Evolutionary conservation across 2,329 filamentous ascomycete genomes (phyloP).

Genomic region (Beauveria varroae): DNA sequence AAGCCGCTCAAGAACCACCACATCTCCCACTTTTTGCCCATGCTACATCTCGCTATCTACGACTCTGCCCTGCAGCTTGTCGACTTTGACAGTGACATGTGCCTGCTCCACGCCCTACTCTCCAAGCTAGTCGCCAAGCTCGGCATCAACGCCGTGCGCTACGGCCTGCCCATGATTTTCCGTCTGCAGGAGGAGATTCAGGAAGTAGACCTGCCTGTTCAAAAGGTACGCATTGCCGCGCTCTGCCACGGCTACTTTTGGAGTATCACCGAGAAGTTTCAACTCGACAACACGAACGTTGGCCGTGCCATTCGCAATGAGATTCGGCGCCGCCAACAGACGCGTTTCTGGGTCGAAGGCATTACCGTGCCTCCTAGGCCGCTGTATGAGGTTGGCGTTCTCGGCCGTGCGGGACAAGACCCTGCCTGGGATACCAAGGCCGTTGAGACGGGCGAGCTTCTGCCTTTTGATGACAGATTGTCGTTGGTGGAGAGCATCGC

Average conservation of each 20-base stretch:
- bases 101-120: conserved; percentile 70
- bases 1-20: conserved; percentile 40
- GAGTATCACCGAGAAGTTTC: conserved; percentile 68
- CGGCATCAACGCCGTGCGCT: conserved; percentile 73
- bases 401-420: conserved; percentile 36
- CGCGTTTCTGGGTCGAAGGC: conserved; percentile 71
- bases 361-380: conserved; percentile 62
- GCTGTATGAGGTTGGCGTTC: conserved; percentile 53
- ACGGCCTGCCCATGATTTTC: conserved; percentile 81
- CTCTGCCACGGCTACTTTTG: conserved; percentile 87
- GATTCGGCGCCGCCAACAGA: conserved; percentile 63
- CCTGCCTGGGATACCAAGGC: conserved; percentile 42
- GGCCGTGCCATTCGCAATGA: conserved; percentile 69
- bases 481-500: conserved; percentile 70
- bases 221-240: conserved; percentile 74
- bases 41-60: conserved; percentile 82
- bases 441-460: conserved; percentile 55
- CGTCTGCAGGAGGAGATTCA: conserved; percentile 79
- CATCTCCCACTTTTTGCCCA: conserved; percentile 67
- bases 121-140: conserved; percentile 66
- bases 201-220: conserved; percentile 53
- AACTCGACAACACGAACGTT: conserved; percentile 61
- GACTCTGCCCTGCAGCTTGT: conserved; percentile 73
- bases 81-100: conserved; percentile 64
- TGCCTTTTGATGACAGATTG: conserved; percentile 67